Evolutionary conservation across 805 yeast species (phyloP).

Genomic region (Babjeviella inositovora): DNA sequence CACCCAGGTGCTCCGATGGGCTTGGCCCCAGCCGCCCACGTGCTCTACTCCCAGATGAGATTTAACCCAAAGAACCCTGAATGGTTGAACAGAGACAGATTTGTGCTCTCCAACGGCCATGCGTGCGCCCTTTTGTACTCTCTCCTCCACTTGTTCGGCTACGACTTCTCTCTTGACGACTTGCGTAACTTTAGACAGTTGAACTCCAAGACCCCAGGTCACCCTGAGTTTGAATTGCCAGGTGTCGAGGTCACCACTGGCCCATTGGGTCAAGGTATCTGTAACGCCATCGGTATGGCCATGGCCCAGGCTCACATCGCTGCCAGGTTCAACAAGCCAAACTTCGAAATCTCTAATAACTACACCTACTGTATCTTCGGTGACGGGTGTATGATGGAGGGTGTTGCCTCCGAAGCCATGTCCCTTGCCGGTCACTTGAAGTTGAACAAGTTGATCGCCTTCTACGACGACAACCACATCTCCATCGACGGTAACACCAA

Average conservation of each 20-base stretch:
- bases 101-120: slow-evolving; percentile 91
- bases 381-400: slow-evolving; percentile 98
- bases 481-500: slow-evolving; percentile 90
- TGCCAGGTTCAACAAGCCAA: slow-evolving; percentile 88
- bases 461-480: slow-evolving; percentile 94
- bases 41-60: slow-evolving; percentile 62
- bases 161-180: slow-evolving; percentile 67
- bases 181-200: slow-evolving; percentile 82
- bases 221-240: slow-evolving; percentile 84
- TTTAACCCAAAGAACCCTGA: slow-evolving; percentile 84
- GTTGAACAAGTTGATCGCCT: slow-evolving; percentile 83
- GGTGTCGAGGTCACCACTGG: slow-evolving; percentile 97
- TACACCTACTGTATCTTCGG: slow-evolving; percentile 75
- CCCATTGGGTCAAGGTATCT: slow-evolving; percentile 96
- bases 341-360: slow-evolving; percentile 52
- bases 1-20: slow-evolving; percentile 99
- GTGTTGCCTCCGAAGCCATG: slow-evolving; percentile 87
- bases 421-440: slow-evolving; percentile 94
- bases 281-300: slow-evolving; percentile 93
- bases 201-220: slow-evolving; percentile 90
- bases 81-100: slow-evolving; percentile 93
- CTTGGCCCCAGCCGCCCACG: slow-evolving; percentile 91
- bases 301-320: slow-evolving; percentile 87
- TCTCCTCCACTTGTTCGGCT: slow-evolving; percentile 76
- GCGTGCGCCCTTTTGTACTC: slow-evolving; percentile 85